phyloP scores from a whole-genome alignment of 768 basidiomycete genomes.

The Mycena belliarum region DNA sequence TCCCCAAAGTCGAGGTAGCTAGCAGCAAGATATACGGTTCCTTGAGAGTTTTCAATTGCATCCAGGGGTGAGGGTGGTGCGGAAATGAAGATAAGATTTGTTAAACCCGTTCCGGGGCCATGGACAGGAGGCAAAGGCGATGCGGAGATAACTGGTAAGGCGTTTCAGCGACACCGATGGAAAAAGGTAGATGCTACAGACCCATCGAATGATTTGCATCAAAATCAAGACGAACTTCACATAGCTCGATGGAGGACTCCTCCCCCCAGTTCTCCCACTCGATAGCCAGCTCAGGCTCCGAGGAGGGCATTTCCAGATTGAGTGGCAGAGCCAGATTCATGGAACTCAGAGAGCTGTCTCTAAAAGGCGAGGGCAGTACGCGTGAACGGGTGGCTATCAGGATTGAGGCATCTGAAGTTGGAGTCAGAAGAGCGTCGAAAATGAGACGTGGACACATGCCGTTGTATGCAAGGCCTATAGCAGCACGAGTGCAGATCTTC shows the following conservation, averaged over 20 bases:
- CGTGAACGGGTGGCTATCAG: conserved; percentile 65
- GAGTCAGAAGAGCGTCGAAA: background rate
- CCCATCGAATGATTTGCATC: conserved; percentile 43
- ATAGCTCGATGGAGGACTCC: conserved; percentile 60
- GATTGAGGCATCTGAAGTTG: conserved; percentile 50
- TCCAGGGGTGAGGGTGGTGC: conserved; percentile 30
- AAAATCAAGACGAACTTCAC: conserved; percentile 54
- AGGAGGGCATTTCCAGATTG: conserved; percentile 29
- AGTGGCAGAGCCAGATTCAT: conserved; percentile 46
- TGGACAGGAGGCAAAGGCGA: conserved; percentile 50
- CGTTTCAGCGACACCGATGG: background rate
- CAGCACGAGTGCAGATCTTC: conserved; percentile 55
- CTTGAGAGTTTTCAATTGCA: conserved; percentile 27
- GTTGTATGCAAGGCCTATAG: conserved; percentile 61
- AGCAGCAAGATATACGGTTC: conserved; percentile 46
- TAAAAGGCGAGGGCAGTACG: conserved; percentile 40
- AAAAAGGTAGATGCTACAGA: conserved; percentile 29
- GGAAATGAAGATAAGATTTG: conserved; percentile 49
- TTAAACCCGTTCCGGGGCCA: conserved; percentile 36
- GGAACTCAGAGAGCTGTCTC: conserved; percentile 34
- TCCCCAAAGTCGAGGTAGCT: conserved; percentile 62
- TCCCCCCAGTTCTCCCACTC: conserved; percentile 62
- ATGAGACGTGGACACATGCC: conserved; percentile 37
- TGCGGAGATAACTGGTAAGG: conserved; percentile 38
- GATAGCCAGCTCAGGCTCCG: conserved; percentile 29